Evolutionary conservation across 208 protist species (phyloP), one percentile per base, ranked within the genome.

Genomic region (Acanthamoeba healyi): DNA sequence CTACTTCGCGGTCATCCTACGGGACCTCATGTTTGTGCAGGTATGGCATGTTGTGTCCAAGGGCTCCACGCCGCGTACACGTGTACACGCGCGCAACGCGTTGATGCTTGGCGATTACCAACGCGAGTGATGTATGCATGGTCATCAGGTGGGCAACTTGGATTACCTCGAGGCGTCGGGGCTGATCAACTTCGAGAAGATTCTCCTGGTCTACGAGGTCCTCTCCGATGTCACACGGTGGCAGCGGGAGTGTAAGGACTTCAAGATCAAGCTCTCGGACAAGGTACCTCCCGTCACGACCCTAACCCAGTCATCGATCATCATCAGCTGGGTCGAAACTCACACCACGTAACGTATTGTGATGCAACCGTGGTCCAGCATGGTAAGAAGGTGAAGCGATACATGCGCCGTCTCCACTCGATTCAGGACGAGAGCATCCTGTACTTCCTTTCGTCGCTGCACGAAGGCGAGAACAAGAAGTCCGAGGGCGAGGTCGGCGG

Each of bases 381-480:
- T 22, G 74, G 42, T 9, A 84, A 36, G 44, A 51, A 56, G 29
- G 40, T 84, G 15, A 56, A 29, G 46, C 38, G 29, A 22, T 84
- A 58, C 74, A 84, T 84, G 74, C 38, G 74, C 15, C 38, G 74
- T 2, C 74, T 84, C 14, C 42, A 56, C 7, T 84, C 74, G 42
- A 84, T 84, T 36, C 74, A 84, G n/a, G 74, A 84, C 46, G 74
- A 84, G 46, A 84, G 74, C 74, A 84, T 84, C 74, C 46, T 84
- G 42, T 84, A 58, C 74, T 84, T 84, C 74, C 74, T 84, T 10
- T 84, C 74, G 17, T 84, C 74, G 44, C 74, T 84, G 14, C 74
- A 84, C 44, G 74, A 84, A n/a, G 44, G 42, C 74, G 74, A 84
- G 42, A 56, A 49, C 44, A 84, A 84, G 74, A 77, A 77, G 36